Evolutionary conservation across 768 basidiomycete genomes (phyloP).

Genomic region (Naematelia encephala): DNA sequence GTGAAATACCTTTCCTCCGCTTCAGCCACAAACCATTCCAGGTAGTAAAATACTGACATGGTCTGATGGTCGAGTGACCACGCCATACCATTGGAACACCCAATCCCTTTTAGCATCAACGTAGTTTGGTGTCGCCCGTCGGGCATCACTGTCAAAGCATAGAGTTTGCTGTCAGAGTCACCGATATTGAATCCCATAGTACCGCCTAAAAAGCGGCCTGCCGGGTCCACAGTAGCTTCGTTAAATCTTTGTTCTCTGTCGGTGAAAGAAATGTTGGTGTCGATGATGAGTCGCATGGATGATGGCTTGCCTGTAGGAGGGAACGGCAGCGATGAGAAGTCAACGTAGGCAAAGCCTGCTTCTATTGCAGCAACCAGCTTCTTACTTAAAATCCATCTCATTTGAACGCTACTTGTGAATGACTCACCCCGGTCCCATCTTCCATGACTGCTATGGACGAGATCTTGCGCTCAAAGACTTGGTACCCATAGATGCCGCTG

Average conservation of each 20-base stretch:
- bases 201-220: constrained; percentile 2
- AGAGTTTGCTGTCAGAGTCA: constrained; percentile 6
- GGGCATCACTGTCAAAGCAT: not conserved
- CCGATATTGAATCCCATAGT: constrained; percentile 5
- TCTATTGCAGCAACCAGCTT: constrained; percentile 12
- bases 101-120: constrained; percentile 4
- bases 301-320: constrained; percentile 8
- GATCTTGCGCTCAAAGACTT: constrained; percentile 12
- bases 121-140: not conserved
- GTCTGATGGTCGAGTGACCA: constrained; percentile 10
- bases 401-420: no score
- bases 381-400: no score
- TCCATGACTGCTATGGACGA: constrained; percentile 14
- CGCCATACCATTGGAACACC: constrained; percentile 13
- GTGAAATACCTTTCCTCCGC: constrained; percentile 12
- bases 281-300: not conserved
- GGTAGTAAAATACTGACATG: constrained; percentile 4
- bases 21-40: not conserved
- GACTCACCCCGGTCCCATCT: constrained; percentile 13
- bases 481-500: constrained; percentile 12
- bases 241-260: constrained; percentile 15
- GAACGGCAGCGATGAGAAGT: constrained; percentile 10
- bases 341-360: constrained; percentile 7
- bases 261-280: not conserved
- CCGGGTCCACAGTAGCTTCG: constrained; percentile 18